Conservation (phyloP, 2,329 filamentous ascomycete species). For the Colletotrichum sp. region DNA sequence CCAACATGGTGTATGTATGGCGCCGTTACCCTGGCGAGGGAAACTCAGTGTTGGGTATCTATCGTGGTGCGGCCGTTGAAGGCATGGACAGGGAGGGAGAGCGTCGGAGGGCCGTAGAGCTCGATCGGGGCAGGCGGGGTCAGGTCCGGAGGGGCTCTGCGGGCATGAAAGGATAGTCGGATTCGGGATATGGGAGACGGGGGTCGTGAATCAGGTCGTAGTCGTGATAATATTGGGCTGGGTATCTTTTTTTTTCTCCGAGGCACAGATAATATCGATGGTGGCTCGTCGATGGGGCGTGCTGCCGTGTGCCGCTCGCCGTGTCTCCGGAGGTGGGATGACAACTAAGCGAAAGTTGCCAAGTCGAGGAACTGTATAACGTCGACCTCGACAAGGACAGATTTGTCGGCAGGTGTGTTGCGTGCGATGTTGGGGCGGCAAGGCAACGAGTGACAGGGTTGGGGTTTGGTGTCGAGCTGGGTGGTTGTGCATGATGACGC, state of each 20-base stretch:
- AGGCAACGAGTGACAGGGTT: constrained; percentile 3
- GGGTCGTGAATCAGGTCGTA: neutral
- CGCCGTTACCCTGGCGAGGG: constrained; percentile 73
- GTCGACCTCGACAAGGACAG: neutral
- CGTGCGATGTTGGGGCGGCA: neutral
- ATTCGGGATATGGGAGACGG: neutral
- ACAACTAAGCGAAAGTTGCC: neutral
- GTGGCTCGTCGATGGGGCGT: neutral
- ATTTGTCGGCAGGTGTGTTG: neutral
- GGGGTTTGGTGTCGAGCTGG: neutral
- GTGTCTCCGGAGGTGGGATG: neutral
- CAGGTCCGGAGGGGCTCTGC: neutral
- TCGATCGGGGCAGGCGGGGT: neutral
- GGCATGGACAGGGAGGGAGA: constrained; percentile 15
- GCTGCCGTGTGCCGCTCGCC: neutral
- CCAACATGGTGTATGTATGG: constrained; percentile 77
- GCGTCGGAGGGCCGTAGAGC: neutral
- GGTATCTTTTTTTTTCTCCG: neutral
- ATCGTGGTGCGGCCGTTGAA: neutral
- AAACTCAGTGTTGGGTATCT: constrained; percentile 3
- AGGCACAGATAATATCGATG: neutral
- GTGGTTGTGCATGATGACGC: constrained; percentile 21
- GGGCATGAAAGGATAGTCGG: neutral
- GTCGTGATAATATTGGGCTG: neutral
- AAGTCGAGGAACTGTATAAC: neutral